Base-by-base conservation (phyloP, 352 stramenopile species). In the Pythium graminicola region DNA sequence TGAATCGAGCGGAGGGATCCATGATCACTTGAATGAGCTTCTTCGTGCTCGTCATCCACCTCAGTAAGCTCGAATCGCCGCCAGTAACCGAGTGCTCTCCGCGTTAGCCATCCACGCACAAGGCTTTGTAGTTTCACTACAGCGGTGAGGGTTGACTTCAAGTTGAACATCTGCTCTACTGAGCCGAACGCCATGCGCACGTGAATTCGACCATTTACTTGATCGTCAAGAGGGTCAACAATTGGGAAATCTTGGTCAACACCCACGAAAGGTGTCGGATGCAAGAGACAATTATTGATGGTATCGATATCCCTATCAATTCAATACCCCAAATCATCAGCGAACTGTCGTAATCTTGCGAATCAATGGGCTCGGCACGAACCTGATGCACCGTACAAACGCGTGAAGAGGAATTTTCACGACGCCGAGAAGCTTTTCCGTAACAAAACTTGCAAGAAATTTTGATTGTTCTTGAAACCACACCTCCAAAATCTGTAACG, bases 81-180 rank as follows among this genome's bases (percentile, higher is more conserved):
- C 57, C 50, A 60, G 31, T 48, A 60, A 6, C 20, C 13, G 17
- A 65, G 6, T 2, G 38, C 46, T 23, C 22, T 29, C 9, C 58
- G 44, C 3, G 32, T 11, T 2, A 70, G 27, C 47, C 47, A 52
- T 10, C 69, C 71, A 16, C 71, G 63, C 8, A 66, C 41, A 22
- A 61, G n/a, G 27, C 55, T 59, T 51, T 85, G 73, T 0, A 85
- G 41, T 27, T 61, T 64, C 4, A 67, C 41, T 4, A 80, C 52
- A 2, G 50, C 60, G 31, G 45, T 27, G 16, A 69, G 35, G 7
- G 60, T 64, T 22, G 63, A 64, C 26, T 62, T 60, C 36, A 64
- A 67, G 16, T 55, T 46, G 38, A 73, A 54, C n/a, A 87, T 63
- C 58, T 87, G 76, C 20, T 87, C 72, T 23, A 68, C 64, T 26